A percentile compares a stretch with the other conserved stretches of the same genome.
Conservation (phyloP, 768 basidiomycete species). For the Fistulinella prunicolor region DNA sequence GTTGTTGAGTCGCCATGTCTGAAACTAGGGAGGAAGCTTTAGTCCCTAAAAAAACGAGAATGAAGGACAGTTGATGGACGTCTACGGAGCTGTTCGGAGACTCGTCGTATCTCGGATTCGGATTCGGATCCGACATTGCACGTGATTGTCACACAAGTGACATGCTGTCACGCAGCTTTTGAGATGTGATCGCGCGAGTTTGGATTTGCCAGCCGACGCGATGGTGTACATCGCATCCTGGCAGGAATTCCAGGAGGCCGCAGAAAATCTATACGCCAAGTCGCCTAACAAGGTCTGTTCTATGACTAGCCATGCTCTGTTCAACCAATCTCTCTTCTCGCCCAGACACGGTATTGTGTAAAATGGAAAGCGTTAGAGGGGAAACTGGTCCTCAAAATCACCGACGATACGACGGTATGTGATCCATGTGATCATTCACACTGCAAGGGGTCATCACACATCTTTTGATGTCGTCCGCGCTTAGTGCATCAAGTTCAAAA, state of each 20-base stretch:
- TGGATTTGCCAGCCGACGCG: slow-evolving; percentile 37
- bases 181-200: too few relatives aligned
- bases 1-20: slow-evolving; percentile 31
- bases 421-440: too few relatives aligned
- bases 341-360: slow-evolving; percentile 83
- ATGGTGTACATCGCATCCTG: slow-evolving; percentile 91
- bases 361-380: slow-evolving; percentile 89
- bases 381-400: slow-evolving; percentile 90
- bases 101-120: too few relatives aligned
- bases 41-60: background rate
- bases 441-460: too few relatives aligned
- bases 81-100: background rate
- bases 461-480: background rate
- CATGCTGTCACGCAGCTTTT: slow-evolving; percentile 18
- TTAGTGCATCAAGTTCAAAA: slow-evolving; percentile 96
- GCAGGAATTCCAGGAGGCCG: slow-evolving; percentile 89
- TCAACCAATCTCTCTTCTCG: slow-evolving; percentile 2
- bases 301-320: background rate
- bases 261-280: slow-evolving; percentile 78
- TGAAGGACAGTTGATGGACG: background rate
- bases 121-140: slow-evolving; percentile 7
- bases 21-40: background rate
- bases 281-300: slow-evolving; percentile 70
- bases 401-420: slow-evolving; percentile 84
- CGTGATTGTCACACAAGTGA: slow-evolving; percentile 13